These are phyloP conservation scores for Ophiocordyceps australis DNA, from an alignment of 2,329 filamentous ascomycete species.

Conservation along the genomic window DNA sequence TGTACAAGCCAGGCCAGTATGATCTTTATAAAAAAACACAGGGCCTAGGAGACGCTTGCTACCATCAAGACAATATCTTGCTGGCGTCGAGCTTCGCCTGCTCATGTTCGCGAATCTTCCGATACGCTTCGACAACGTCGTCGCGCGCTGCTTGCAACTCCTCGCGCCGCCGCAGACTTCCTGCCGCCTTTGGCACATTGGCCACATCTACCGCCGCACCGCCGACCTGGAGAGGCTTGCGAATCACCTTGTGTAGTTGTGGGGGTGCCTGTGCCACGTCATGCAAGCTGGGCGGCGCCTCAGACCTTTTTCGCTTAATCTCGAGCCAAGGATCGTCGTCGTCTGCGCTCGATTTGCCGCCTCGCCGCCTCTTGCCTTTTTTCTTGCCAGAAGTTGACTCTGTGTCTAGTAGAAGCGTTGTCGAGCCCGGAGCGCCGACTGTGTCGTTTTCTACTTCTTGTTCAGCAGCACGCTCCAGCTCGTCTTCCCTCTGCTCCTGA, in stretches of 20 bases:
- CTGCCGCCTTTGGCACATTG: slow-evolving; percentile 18
- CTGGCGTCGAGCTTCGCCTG: slow-evolving; percentile 13
- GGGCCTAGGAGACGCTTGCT: not conserved
- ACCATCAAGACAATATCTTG: not conserved
- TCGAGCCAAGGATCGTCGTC: slow-evolving; percentile 61
- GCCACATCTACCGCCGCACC: slow-evolving; percentile 16
- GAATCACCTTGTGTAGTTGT: slow-evolving; percentile 34
- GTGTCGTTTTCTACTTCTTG: slow-evolving; percentile 41
- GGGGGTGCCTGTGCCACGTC: slow-evolving; percentile 62
- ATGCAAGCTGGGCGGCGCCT: slow-evolving; percentile 29
- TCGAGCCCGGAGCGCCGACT: slow-evolving; percentile 24
- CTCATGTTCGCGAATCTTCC: slow-evolving; percentile 17
- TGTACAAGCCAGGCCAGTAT: too few species aligned
- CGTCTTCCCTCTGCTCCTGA: slow-evolving; percentile 46
- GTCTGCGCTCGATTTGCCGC: slow-evolving; percentile 23
- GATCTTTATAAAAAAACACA: too few species aligned
- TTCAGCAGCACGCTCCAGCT: slow-evolving; percentile 44
- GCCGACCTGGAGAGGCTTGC: slow-evolving; percentile 14
- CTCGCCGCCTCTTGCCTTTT: slow-evolving; percentile 23
- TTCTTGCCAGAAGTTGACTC: slow-evolving; percentile 10
- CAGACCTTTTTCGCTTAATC: slow-evolving; percentile 47
- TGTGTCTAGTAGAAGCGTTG: slow-evolving; percentile 23
- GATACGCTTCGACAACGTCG: slow-evolving; percentile 18
- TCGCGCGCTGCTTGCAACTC: slow-evolving; percentile 16
- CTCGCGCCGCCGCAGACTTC: slow-evolving; percentile 19